Conservation (phyloP, 2,329 filamentous ascomycete genomes). For the Aspergillus floridensis region DNA sequence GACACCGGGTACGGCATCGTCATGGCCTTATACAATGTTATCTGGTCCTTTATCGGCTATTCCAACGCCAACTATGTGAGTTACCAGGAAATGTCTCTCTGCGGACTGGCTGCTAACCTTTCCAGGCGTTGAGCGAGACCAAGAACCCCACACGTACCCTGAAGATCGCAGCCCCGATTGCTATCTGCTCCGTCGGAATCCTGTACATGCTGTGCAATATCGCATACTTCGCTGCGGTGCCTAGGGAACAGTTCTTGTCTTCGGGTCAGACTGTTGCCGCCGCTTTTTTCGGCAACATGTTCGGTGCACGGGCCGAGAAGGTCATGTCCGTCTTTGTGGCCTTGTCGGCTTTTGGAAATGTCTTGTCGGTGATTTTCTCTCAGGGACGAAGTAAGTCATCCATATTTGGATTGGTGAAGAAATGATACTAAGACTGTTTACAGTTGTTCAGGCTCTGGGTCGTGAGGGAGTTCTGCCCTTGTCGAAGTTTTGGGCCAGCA, state of each 20-base stretch:
- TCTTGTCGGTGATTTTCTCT: constrained; percentile 57
- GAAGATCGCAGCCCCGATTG: constrained; percentile 55
- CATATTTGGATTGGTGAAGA: neutral
- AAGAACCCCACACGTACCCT: constrained; percentile 58
- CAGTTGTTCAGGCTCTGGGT: constrained; percentile 57
- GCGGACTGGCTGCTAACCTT: constrained; percentile 17
- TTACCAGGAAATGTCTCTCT: neutral
- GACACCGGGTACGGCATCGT: constrained; percentile 50
- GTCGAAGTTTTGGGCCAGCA: constrained; percentile 66
- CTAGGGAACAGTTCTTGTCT: constrained; percentile 53
- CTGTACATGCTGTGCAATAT: constrained; percentile 59
- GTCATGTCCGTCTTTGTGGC: constrained; percentile 62
- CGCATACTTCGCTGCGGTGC: constrained; percentile 59
- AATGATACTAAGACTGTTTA: constrained; percentile 3
- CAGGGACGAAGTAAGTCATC: constrained; percentile 38
- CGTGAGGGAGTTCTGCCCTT: constrained; percentile 68
- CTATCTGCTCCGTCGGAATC: constrained; percentile 54
- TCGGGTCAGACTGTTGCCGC: constrained; percentile 57
- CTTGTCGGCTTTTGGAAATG: constrained; percentile 60
- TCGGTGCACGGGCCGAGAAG: constrained; percentile 53
- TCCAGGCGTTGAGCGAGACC: constrained; percentile 52
- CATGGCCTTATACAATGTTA: constrained; percentile 60
- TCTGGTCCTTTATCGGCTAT: constrained; percentile 61
- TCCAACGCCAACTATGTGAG: constrained; percentile 62
- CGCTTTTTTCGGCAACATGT: constrained; percentile 60